These are phyloP conservation scores for Solanum etuberosum DNA, from an alignment of 257 asterid species.

Conservation along the genomic window DNA sequence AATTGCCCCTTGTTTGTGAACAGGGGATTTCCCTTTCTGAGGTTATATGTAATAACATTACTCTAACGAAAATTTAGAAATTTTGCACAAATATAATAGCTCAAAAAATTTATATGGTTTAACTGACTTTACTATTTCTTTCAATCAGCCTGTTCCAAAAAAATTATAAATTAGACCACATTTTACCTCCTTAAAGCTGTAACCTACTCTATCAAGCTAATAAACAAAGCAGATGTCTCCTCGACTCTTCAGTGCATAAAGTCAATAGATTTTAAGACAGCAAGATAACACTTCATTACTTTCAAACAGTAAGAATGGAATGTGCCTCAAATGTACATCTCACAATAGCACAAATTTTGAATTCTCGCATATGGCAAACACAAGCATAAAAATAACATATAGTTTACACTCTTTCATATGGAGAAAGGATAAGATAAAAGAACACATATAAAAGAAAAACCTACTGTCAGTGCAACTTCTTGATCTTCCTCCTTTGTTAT, in stretches of 20 bases:
- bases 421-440: background rate
- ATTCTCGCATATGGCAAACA: background rate
- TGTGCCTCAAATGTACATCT: background rate
- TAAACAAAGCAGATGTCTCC: background rate
- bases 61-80: background rate
- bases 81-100: background rate
- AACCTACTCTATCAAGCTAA: background rate
- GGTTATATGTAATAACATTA: background rate
- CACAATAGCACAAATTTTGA: background rate
- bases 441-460: background rate
- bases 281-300: background rate
- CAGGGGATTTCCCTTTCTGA: background rate
- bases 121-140: background rate
- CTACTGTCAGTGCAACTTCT: conserved; percentile 63
- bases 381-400: background rate
- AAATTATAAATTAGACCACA: background rate
- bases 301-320: background rate
- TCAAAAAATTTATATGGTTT: background rate
- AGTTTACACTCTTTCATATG: background rate
- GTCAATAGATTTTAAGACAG: background rate
- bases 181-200: background rate
- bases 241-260: background rate
- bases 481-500: conserved; percentile 58
- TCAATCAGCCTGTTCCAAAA: background rate
- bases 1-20: background rate